These are phyloP conservation scores for Ophiostoma pallidulum DNA, from an alignment of 2,329 filamentous ascomycete species.

Conservation along the genomic window DNA sequence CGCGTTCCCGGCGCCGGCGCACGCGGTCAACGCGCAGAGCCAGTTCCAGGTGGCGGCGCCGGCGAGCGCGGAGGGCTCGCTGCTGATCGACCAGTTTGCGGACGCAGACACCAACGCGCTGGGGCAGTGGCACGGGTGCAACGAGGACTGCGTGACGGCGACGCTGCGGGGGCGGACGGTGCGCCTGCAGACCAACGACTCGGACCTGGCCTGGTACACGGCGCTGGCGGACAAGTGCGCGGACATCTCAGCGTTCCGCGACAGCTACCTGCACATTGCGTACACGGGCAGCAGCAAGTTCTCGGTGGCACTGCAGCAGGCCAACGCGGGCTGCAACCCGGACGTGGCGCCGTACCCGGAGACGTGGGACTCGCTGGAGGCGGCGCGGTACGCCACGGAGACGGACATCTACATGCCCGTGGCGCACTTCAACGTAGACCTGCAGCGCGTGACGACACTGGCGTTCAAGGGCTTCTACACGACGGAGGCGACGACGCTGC, in stretches of 20 bases:
- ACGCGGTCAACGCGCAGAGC: conserved; percentile 9
- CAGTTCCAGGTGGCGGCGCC: conserved; percentile 42
- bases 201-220: conserved; percentile 28
- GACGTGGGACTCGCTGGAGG: conserved; percentile 60
- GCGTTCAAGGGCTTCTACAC: conserved; percentile 57
- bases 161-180: conserved; percentile 35
- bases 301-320: conserved; percentile 55
- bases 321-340: conserved; percentile 51
- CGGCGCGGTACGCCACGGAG: conserved; percentile 43
- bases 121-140: conserved; percentile 56
- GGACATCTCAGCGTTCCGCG: conserved; percentile 44
- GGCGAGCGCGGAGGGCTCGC: conserved; percentile 34
- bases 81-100: conserved; percentile 54
- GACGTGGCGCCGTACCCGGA: conserved; percentile 50
- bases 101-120: conserved; percentile 46
- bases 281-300: conserved; percentile 55
- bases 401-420: conserved; percentile 58
- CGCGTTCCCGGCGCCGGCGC: conserved; percentile 34
- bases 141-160: conserved; percentile 43
- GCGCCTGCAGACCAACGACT: conserved; percentile 47
- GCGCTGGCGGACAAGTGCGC: conserved; percentile 38
- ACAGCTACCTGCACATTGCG: conserved; percentile 54
- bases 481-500: conserved; percentile 38
- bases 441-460: conserved; percentile 46
- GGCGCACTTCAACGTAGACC: conserved; percentile 55